Evolutionary conservation across 768 basidiomycete genomes (phyloP).

Genomic region (Trametes cinnabarina): DNA sequence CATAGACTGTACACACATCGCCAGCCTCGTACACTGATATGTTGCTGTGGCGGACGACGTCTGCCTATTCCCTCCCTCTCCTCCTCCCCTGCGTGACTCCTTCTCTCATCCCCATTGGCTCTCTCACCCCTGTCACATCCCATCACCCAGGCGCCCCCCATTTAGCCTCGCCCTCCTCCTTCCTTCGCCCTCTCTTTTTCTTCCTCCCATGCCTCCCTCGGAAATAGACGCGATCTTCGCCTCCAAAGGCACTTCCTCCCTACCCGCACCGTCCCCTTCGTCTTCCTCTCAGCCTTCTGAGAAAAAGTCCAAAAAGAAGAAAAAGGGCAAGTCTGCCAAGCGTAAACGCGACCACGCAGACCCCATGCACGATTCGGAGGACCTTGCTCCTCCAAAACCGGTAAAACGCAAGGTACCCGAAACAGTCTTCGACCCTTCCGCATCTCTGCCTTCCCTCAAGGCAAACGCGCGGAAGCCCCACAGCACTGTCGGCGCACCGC

Average conservation of each 20-base stretch:
- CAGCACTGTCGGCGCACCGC: slow-evolving; percentile 7
- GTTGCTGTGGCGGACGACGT: too few relatives aligned
- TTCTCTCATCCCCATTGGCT: not conserved
- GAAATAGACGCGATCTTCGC: slow-evolving; percentile 90
- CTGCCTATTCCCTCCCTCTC: too few relatives aligned
- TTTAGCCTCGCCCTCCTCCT: slow-evolving; percentile 7
- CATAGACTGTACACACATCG: too few relatives aligned
- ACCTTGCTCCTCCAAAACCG: slow-evolving; percentile 12
- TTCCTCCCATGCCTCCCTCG: slow-evolving; percentile 46
- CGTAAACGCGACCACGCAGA: slow-evolving; percentile 15
- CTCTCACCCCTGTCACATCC: not conserved
- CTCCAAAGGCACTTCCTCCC: slow-evolving; percentile 27
- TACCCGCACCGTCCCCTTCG: slow-evolving; percentile 23
- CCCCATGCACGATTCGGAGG: slow-evolving; percentile 1
- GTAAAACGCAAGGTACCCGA: slow-evolving; percentile 43
- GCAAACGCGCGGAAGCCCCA: slow-evolving; percentile 33
- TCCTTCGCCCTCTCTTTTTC: slow-evolving; percentile 13
- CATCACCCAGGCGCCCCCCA: not conserved
- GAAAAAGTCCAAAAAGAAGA: slow-evolving; percentile 40
- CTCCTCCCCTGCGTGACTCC: not conserved
- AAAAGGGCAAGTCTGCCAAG: slow-evolving; percentile 41
- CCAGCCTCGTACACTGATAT: too few relatives aligned
- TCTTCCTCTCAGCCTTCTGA: slow-evolving; percentile 26
- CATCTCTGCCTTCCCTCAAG: slow-evolving; percentile 30
- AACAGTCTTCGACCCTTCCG: slow-evolving; percentile 67